These are phyloP conservation scores for Astragalus glycyphyllos DNA, from an alignment of 306 rosid genomes.

Conservation along the genomic window DNA sequence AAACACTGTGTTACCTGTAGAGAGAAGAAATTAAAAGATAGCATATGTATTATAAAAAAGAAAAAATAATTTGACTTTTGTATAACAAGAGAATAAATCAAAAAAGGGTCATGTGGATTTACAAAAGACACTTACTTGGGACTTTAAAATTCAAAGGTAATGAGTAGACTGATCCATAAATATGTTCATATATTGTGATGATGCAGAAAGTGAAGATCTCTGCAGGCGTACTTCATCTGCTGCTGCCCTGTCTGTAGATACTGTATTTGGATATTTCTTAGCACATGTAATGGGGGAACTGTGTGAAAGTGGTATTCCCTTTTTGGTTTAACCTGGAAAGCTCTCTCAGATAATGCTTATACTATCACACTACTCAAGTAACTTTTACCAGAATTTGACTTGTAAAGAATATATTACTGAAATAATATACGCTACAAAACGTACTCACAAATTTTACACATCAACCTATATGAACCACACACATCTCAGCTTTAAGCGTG, in stretches of 20 bases:
- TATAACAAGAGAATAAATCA: neutral
- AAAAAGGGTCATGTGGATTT: conserved; percentile 22
- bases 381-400: conserved; percentile 36
- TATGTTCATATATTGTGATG: conserved; percentile 29
- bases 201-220: conserved; percentile 46
- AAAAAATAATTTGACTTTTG: neutral
- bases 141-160: conserved; percentile 14
- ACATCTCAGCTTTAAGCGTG: too few relatives aligned
- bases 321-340: conserved; percentile 52
- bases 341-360: conserved; percentile 42
- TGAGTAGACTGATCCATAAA: conserved; percentile 34
- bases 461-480: too few relatives aligned
- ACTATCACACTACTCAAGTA: conserved; percentile 25
- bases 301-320: conserved; percentile 51
- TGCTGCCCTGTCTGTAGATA: conserved; percentile 44
- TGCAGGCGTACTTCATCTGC: conserved; percentile 50
- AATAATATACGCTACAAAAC: too few relatives aligned
- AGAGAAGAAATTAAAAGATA: neutral
- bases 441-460: too few relatives aligned
- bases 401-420: neutral
- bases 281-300: conserved; percentile 50
- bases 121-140: conserved; percentile 12
- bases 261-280: conserved; percentile 57
- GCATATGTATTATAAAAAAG: neutral
- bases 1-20: conserved; percentile 16